Conservation (phyloP, 805 yeast species). For the Scheffersomyces lignosus region DNA sequence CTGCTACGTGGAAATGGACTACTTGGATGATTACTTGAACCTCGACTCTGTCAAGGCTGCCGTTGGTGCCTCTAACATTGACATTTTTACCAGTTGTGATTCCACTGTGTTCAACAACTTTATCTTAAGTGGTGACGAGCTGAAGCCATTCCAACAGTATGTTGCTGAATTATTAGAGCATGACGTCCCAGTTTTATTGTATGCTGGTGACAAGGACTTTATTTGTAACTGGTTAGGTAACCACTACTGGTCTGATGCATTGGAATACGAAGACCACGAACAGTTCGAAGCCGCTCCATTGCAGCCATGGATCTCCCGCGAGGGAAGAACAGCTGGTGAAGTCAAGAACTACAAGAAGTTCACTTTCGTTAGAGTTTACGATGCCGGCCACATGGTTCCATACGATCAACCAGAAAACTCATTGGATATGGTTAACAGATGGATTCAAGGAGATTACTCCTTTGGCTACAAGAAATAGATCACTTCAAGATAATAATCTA, state of each 20-base stretch:
- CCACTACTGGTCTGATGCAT: constrained; percentile 35
- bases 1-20: constrained; percentile 53
- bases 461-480: constrained; percentile 4
- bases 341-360: constrained; percentile 71
- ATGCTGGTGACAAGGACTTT: constrained; percentile 48
- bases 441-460: constrained; percentile 69
- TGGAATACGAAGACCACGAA: constrained; percentile 19
- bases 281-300: constrained; percentile 14
- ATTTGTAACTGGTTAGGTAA: constrained; percentile 49
- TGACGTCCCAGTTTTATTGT: constrained; percentile 40
- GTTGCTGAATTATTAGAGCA: constrained; percentile 42
- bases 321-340: constrained; percentile 54
- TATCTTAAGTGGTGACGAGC: constrained; percentile 61
- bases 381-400: constrained; percentile 97
- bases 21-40: constrained; percentile 54
- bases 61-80: constrained; percentile 56
- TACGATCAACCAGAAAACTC: constrained; percentile 80
- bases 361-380: constrained; percentile 80
- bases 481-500: too few relatives aligned
- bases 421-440: constrained; percentile 78
- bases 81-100: constrained; percentile 47
- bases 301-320: constrained; percentile 18
- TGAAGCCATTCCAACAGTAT: constrained; percentile 69
- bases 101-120: constrained; percentile 52
- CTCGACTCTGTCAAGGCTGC: constrained; percentile 52